phyloP scores from a whole-genome alignment of 768 basidiomycete species.

The Podaxis sp. region DNA sequence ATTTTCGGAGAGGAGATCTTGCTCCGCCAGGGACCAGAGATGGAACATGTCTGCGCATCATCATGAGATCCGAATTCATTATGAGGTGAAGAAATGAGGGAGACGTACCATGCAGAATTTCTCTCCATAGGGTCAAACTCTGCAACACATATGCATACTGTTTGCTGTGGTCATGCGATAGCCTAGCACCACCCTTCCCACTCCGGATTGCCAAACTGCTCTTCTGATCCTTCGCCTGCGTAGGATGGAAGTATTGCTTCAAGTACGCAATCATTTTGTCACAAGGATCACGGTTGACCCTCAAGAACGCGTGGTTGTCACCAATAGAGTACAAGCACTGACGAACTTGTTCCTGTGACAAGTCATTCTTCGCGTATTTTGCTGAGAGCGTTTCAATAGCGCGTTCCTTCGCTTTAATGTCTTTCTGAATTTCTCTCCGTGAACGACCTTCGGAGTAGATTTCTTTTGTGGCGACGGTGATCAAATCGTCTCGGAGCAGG shows the following conservation, averaged over 20 bases:
- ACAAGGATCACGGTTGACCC: conserved; percentile 85
- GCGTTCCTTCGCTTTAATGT: conserved; percentile 81
- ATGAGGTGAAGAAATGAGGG: neutral
- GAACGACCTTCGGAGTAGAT: conserved; percentile 72
- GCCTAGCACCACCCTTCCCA: conserved; percentile 74
- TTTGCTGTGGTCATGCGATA: conserved; percentile 82
- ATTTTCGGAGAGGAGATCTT: conserved; percentile 76
- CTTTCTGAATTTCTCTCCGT: conserved; percentile 77
- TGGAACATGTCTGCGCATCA: conserved; percentile 75
- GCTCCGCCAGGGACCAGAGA: conserved; percentile 78
- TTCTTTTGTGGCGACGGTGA: conserved; percentile 78
- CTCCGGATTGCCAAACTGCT: conserved; percentile 76
- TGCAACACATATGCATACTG: conserved; percentile 87
- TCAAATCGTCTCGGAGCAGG: conserved; percentile 73
- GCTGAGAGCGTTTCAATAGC: conserved; percentile 75
- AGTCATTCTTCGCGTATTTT: conserved; percentile 56
- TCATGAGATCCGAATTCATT: neutral
- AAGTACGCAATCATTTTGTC: conserved; percentile 79
- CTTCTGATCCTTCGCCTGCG: conserved; percentile 61
- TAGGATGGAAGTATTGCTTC: conserved; percentile 76
- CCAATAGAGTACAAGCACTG: conserved; percentile 88
- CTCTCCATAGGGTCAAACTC: conserved; percentile 84
- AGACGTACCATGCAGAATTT: conserved; percentile 73
- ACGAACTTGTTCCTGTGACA: conserved; percentile 64
- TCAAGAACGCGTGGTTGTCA: conserved; percentile 86